Evolutionary conservation across 2,329 filamentous ascomycete species (phyloP).

Genomic region (Exophiala sp.): DNA sequence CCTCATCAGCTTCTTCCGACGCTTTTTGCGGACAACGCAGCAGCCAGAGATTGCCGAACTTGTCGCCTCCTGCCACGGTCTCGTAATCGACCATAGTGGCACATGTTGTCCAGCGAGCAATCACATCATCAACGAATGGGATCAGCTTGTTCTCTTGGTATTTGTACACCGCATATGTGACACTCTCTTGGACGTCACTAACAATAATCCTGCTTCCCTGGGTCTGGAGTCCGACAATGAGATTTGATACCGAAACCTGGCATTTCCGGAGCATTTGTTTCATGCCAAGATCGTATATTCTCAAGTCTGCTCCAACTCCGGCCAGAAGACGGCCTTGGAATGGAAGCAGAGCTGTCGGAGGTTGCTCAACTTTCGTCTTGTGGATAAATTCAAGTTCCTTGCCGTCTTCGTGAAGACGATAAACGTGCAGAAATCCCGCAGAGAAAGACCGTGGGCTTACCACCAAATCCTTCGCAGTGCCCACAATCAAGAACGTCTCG

Average conservation of each 20-base stretch:
- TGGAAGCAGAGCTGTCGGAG: conserved; percentile 80
- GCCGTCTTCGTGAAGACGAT: conserved; percentile 84
- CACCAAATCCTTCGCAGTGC: conserved; percentile 86
- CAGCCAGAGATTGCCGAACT: conserved; percentile 95
- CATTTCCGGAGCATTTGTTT: conserved; percentile 89
- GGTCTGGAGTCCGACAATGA: conserved; percentile 85
- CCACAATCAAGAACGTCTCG: conserved; percentile 88
- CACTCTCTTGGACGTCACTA: conserved; percentile 86
- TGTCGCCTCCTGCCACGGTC: conserved; percentile 89
- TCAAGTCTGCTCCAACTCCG: conserved; percentile 77
- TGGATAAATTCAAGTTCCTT: conserved; percentile 89
- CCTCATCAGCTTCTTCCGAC: conserved; percentile 86
- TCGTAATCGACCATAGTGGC: conserved; percentile 97
- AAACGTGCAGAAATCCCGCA: conserved; percentile 86
- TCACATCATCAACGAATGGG: conserved; percentile 85
- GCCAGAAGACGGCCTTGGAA: conserved; percentile 89
- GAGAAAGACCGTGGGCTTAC: conserved; percentile 71
- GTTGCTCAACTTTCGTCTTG: conserved; percentile 88
- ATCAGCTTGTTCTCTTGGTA: conserved; percentile 86
- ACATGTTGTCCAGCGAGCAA: conserved; percentile 86
- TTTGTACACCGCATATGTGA: conserved; percentile 93
- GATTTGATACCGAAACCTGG: conserved; percentile 71
- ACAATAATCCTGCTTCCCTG: conserved; percentile 89
- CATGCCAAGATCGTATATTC: conserved; percentile 90
- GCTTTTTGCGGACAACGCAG: conserved; percentile 81